Evolutionary conservation across 805 yeast genomes (phyloP), one percentile per base, ranked within the genome.

Genomic region (Yamadazyma philogaea): DNA sequence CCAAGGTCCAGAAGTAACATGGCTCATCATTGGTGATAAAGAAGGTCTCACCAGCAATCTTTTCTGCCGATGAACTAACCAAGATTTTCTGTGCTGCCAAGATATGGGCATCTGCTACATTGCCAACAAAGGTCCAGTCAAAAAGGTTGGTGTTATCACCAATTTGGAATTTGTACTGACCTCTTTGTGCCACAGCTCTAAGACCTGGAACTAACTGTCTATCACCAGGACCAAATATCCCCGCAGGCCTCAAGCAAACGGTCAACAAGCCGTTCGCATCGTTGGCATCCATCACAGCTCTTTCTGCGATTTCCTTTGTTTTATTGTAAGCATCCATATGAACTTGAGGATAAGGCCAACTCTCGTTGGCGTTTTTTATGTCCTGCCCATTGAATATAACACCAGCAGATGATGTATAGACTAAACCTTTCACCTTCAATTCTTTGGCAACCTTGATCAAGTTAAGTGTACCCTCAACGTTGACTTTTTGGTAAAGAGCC

Each of bases 221-320:
- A 62, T 93, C 99, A 34, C 99, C 98, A 5, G 98, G 99, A 4
- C 99, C 99, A 68, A 93, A 93, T 37, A 93, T 89, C 30, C 99
- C 99, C 1, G 99, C 96, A 1, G 99, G 99, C 49, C 99, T 78
- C 37, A 93, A 65, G 1, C 96, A 93, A 28, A 87, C 84, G 0
- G 99, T 93, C 37, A 75, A 66, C 50, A 90, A 77, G 1, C 70
- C 71, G 11, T 72, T 68, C 1, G 66, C 61, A 37, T 77, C 76
- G 61, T 88, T 86, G 14, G 95, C 86, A 16, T 76, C 67, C 56
- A 90, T 72, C 2, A 89, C 96, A 67, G 81, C 76, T 14, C 74
- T 75, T 64, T 93, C 99, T 0, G 96, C 99, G 47, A 75, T 74
- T 7, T 96, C 96, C 62, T 93, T 93, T 7, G 98, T 90, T 59